phyloP scores from a whole-genome alignment of 2,329 filamentous ascomycete species.

The Talaromyces sp. region DNA sequence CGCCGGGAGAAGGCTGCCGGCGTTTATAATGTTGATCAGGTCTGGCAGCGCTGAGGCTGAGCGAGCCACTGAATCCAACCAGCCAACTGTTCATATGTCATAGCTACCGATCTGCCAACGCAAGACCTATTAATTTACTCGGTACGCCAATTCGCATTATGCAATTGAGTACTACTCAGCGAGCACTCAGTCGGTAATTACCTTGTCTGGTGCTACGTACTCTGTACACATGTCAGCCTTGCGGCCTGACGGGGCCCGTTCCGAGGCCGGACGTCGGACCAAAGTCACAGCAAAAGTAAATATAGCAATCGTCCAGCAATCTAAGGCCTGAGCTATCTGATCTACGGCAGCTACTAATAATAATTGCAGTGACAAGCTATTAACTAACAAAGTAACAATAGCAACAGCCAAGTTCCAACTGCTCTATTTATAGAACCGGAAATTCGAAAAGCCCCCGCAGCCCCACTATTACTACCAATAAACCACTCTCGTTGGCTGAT shows the following conservation, averaged over 20 bases:
- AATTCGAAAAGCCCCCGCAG: neutral
- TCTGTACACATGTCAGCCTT: neutral
- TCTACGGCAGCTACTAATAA: neutral
- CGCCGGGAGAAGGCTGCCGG: neutral
- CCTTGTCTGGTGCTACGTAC: too few species aligned
- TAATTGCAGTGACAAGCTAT: neutral
- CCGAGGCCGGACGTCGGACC: neutral
- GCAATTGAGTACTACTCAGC: neutral
- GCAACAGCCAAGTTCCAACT: neutral
- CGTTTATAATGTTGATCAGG: neutral
- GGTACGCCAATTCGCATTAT: neutral
- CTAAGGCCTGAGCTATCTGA: too few species aligned
- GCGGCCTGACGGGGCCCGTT: neutral
- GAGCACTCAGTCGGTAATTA: too few species aligned
- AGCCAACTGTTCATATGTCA: too few species aligned
- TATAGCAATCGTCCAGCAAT: neutral
- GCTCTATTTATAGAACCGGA: neutral
- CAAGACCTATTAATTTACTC: too few species aligned
- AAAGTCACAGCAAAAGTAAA: neutral
- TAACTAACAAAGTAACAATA: neutral
- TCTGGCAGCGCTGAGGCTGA: neutral
- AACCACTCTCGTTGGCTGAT: neutral
- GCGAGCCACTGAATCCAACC: neutral
- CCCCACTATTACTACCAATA: neutral
- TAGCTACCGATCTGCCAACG: too few species aligned